phyloP scores from a whole-genome alignment of 371 early-diverging fungal genomes.

The Circinella minor region DNA sequence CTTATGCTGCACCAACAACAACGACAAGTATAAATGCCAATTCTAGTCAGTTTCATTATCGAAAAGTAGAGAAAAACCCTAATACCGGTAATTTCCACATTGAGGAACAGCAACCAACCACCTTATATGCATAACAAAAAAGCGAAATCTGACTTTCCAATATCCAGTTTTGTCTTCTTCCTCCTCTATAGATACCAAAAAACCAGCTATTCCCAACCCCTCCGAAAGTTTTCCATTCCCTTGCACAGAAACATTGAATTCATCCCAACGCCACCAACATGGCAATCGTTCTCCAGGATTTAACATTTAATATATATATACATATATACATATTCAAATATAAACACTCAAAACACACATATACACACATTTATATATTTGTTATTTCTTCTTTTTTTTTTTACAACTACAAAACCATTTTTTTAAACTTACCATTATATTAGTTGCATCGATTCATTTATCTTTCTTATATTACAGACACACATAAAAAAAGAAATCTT shows the following conservation, averaged over 20 bases:
- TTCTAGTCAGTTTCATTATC: slow-evolving; percentile 2
- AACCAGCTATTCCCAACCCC: slow-evolving; percentile 15
- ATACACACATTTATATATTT: neutral
- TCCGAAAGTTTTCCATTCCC: slow-evolving; percentile 19
- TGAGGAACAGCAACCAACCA: neutral
- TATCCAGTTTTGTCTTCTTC: neutral
- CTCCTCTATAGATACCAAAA: slow-evolving; percentile 17
- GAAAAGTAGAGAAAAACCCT: neutral
- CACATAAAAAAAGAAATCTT: too few relatives aligned
- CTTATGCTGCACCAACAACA: neutral
- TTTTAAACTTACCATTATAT: too few relatives aligned
- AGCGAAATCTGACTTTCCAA: too few relatives aligned
- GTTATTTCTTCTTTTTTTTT: too few relatives aligned
- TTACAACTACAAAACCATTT: too few relatives aligned
- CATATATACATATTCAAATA: too few relatives aligned
- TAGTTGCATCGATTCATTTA: too few relatives aligned
- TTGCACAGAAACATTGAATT: slow-evolving; percentile 11
- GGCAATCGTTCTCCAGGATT: slow-evolving; percentile 17
- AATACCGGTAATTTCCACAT: slow-evolving; percentile 7
- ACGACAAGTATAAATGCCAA: too few relatives aligned
- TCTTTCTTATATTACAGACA: too few relatives aligned
- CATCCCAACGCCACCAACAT: slow-evolving; percentile 8
- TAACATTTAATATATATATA: slow-evolving; percentile 12
- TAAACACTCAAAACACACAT: too few relatives aligned
- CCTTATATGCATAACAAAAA: neutral